A percentile compares a stretch with the other conserved stretches of the same genome.
Conservation (phyloP, 2,329 filamentous ascomycete genomes). For the Nannizziopsis barbatae region DNA sequence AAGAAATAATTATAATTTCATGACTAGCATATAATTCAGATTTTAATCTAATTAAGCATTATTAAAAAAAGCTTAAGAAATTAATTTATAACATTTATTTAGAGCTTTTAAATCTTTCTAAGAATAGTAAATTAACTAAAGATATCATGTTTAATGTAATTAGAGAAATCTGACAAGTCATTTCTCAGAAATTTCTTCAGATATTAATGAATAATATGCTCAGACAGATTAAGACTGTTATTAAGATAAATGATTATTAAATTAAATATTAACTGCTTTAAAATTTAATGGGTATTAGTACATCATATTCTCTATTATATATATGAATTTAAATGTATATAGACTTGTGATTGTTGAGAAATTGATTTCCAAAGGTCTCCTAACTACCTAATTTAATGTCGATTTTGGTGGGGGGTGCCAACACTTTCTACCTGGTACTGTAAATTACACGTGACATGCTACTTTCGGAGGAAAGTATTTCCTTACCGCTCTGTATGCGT, state of each 20-base stretch:
- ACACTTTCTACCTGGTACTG: no score
- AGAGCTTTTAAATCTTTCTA: not conserved
- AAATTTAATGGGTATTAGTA: conserved; percentile 2
- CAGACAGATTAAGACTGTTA: not conserved
- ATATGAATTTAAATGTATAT: conserved; percentile 5
- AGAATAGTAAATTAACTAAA: not conserved
- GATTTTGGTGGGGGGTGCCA: conserved; percentile 3
- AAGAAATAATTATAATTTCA: not conserved
- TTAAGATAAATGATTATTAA: not conserved
- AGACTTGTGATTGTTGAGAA: conserved; percentile 1
- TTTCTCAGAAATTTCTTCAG: not conserved
- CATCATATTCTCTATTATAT: not conserved
- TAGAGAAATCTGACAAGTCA: not conserved
- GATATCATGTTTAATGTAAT: not conserved
- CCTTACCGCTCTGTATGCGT: no score
- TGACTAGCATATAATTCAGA: conserved; percentile 19
- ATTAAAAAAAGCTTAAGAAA: conserved; percentile 18
- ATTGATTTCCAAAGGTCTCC: not conserved
- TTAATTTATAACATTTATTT: not conserved
- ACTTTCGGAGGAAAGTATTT: no score
- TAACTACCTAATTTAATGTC: not conserved
- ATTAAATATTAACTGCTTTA: conserved; percentile 6
- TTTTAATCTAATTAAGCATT: conserved; percentile 19
- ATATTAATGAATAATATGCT: not conserved
- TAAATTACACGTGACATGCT: no score